Evolutionary conservation across 1,284 basidiomycete species (phyloP), one percentile per base, ranked within the genome.

Genomic region (Microbotryomycetes sp.): DNA sequence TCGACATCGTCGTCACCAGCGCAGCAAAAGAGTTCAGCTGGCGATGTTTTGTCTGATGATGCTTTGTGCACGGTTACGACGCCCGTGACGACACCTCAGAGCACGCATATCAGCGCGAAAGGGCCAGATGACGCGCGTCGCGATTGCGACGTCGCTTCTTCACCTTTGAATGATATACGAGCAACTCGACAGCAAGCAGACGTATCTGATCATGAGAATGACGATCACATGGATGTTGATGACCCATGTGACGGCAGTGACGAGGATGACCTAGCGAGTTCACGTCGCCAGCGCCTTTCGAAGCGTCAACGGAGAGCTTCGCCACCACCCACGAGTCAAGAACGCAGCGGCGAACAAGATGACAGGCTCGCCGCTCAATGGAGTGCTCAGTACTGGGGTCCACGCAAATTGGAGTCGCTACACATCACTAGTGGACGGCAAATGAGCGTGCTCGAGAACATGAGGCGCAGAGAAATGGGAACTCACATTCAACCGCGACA

Each of bases 401-500:
- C 36, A 42, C 46, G 46, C 15, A 55, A 46, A 22, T 22, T 65
- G 3, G 51, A 50, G 25, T 47, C 56, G 28, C 51, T 50, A 1
- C 59, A 29, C 26, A 48, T 19, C 3, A 4, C 14, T 4, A 36
- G 58, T 0, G 60, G 62, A 7, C 5, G 14, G 42, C 64, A 64
- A 51, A 50, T 60, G 36, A 54, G 64, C 62, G 60, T 47, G 15
- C 58, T 56, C 32, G 56, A 56, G 26, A 48, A 47, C 49, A 22
- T 61, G 36, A 46, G 56, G n/a, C 29, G 58, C 12, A 31, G 67
- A 23, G 64, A 59, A 19, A 23, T 66, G 26, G 67, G 67, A 2
- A 49, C 60, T 15, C 23, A 23, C 0, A 48, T 59, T 1, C 46
- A 51, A 2, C 16, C 22, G 3, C 23, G 23, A 3, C 64, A 62